These are phyloP conservation scores for Botrytis hyacinthi DNA, from an alignment of 2,329 filamentous ascomycete species.

Conservation along the genomic window DNA sequence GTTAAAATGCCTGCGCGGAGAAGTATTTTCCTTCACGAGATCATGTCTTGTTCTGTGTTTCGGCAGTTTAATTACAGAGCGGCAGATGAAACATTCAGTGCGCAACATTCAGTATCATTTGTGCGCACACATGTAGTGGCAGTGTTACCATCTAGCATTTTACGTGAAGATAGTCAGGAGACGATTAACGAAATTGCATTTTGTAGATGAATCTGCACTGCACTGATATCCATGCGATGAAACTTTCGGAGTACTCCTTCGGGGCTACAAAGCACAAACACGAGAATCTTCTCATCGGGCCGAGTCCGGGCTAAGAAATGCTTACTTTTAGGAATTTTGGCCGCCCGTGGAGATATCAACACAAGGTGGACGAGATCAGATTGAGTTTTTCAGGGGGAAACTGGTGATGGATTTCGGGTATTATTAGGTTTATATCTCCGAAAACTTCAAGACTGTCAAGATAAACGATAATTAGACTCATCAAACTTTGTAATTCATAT, in stretches of 20 bases:
- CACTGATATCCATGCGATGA: not conserved
- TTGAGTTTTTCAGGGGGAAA: slow-evolving; percentile 8
- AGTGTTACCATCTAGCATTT: not conserved
- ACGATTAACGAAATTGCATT: not conserved
- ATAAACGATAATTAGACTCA: not conserved
- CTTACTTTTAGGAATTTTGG: not conserved
- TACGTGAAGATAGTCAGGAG: not conserved
- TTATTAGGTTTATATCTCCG: slow-evolving; percentile 16
- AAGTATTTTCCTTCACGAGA: not conserved
- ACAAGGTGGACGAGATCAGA: slow-evolving; percentile 5
- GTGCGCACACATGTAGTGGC: not conserved
- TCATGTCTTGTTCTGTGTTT: not conserved
- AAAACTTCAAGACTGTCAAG: not conserved
- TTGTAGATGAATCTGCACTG: not conserved
- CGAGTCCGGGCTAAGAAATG: slow-evolving; percentile 9
- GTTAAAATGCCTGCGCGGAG: slow-evolving; percentile 2
- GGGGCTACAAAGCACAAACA: not conserved
- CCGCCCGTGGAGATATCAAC: not conserved
- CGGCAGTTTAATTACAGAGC: slow-evolving; percentile 2
- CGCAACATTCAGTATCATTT: not conserved
- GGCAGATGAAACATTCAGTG: not conserved
- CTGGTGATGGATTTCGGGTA: slow-evolving; percentile 11
- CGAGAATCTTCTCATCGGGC: not conserved
- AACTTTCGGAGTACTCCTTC: not conserved
- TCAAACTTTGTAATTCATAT: not conserved